phyloP scores from a whole-genome alignment of 1,284 basidiomycete species.

The Fomitopsis palustris region DNA sequence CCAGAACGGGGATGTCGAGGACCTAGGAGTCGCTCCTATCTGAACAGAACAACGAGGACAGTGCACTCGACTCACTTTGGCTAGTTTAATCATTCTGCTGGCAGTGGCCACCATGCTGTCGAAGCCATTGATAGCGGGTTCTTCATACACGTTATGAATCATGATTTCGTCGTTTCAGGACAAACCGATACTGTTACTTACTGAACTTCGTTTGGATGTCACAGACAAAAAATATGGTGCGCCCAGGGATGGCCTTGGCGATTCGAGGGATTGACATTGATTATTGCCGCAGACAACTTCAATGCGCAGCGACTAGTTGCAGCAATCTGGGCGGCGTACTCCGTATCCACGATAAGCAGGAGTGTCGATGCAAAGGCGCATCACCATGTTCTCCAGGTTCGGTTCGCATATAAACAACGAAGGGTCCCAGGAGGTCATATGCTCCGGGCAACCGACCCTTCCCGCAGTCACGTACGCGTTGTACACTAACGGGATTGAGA shows the following conservation, averaged over 20 bases:
- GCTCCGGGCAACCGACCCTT: too few relatives aligned
- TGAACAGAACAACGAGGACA: neutral
- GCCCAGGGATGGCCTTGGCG: conserved; percentile 38
- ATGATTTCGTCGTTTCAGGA: too few relatives aligned
- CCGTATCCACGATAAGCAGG: too few relatives aligned
- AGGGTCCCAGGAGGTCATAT: too few relatives aligned
- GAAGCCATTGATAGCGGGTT: conserved; percentile 60
- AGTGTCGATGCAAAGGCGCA: too few relatives aligned
- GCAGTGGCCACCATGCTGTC: conserved; percentile 65
- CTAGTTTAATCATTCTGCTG: conserved; percentile 76
- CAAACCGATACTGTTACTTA: too few relatives aligned
- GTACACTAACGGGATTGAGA: too few relatives aligned
- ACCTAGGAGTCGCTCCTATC: conserved; percentile 36
- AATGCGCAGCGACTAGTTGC: too few relatives aligned
- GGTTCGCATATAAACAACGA: too few relatives aligned
- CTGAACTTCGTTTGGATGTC: conserved; percentile 79
- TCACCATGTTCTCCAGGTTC: too few relatives aligned
- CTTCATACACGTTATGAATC: conserved; percentile 29
- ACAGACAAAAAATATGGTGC: conserved; percentile 72
- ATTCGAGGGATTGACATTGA: conserved; percentile 26
- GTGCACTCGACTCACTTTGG: conserved; percentile 49
- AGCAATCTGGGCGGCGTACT: too few relatives aligned
- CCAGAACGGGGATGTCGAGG: conserved; percentile 68
- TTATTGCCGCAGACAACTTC: neutral
- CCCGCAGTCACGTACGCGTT: too few relatives aligned